A percentile compares a stretch with the other conserved stretches of the same genome.
phyloP scores from a whole-genome alignment of 148 eudicot genomes.

The Nepenthes gracilis region DNA sequence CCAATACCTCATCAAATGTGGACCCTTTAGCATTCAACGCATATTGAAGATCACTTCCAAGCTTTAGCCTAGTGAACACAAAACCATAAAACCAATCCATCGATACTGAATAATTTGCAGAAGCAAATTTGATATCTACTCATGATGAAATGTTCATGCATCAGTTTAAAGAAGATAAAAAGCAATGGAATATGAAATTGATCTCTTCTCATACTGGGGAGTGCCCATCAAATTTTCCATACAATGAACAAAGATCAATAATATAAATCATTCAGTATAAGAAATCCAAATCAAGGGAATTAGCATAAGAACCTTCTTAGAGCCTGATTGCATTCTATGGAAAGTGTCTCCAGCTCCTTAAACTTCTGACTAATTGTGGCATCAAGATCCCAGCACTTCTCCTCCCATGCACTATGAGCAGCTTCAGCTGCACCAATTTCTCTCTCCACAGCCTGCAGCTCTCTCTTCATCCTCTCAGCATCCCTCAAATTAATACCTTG shows the following conservation, averaged over 20 bases:
- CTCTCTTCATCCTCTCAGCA: conserved; percentile 95
- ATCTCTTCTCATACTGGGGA: not conserved
- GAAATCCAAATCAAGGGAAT: not conserved
- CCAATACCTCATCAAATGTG: conserved; percentile 63
- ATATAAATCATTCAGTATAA: not conserved
- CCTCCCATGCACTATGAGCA: conserved; percentile 68
- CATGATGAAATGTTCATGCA: too few species aligned
- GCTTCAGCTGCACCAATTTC: conserved; percentile 70
- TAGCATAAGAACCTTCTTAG: conserved; percentile 40
- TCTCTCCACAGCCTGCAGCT: conserved; percentile 67
- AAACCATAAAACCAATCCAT: conserved; percentile 1
- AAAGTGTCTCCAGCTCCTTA: conserved; percentile 62
- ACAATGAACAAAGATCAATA: not conserved
- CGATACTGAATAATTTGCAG: not conserved
- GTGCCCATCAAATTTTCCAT: not conserved
- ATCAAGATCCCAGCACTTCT: conserved; percentile 78
- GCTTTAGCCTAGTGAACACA: conserved; percentile 50
- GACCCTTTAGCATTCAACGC: conserved; percentile 54
- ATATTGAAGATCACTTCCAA: conserved; percentile 64
- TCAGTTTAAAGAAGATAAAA: too few species aligned
- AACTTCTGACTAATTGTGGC: conserved; percentile 40
- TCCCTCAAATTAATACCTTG: conserved; percentile 77
- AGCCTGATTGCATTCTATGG: conserved; percentile 74
- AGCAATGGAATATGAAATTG: not conserved
- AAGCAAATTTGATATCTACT: too few species aligned